A percentile compares a stretch with the other conserved stretches of the same genome.
phyloP scores from a whole-genome alignment of 805 yeast species.

The Schwanniomyces sp. region DNA sequence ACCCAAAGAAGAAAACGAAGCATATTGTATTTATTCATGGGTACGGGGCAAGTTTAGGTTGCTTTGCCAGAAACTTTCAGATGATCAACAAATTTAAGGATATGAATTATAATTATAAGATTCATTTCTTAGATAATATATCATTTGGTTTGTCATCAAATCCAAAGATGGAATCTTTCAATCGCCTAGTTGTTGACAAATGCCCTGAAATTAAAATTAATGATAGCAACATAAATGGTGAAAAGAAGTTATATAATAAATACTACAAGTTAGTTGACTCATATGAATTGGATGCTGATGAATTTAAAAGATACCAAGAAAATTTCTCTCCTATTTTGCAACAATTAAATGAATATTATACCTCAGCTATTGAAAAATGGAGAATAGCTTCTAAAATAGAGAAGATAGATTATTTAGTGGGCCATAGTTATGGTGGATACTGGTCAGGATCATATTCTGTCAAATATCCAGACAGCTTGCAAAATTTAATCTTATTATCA shows the following conservation, averaged over 20 bases:
- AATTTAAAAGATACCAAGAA: conserved; percentile 28
- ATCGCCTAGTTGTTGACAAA: conserved; percentile 16
- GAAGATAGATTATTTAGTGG: conserved; percentile 60
- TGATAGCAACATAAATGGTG: conserved; percentile 25
- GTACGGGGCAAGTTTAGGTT: conserved; percentile 55
- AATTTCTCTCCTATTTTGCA: conserved; percentile 37
- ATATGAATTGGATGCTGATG: conserved; percentile 23
- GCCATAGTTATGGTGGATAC: conserved; percentile 82
- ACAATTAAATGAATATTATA: conserved; percentile 55
- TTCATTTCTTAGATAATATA: conserved; percentile 51
- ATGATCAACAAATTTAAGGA: conserved; percentile 30
- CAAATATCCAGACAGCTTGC: conserved; percentile 54
- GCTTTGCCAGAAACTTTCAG: conserved; percentile 55
- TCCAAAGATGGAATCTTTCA: conserved; percentile 28
- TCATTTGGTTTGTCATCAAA: conserved; percentile 55
- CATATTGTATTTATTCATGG: conserved; percentile 57
- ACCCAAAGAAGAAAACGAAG: conserved; percentile 22
- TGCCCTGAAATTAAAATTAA: conserved; percentile 24
- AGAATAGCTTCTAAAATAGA: conserved; percentile 47
- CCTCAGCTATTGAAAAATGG: conserved; percentile 66
- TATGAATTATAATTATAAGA: conserved; percentile 35
- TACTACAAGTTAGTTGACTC: conserved; percentile 41
- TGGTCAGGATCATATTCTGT: conserved; percentile 64
- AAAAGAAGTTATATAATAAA: conserved; percentile 32
- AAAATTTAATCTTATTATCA: conserved; percentile 59